These are phyloP conservation scores for Piedraia hortae DNA, from an alignment of 2,329 filamentous ascomycete genomes.

Conservation along the genomic window DNA sequence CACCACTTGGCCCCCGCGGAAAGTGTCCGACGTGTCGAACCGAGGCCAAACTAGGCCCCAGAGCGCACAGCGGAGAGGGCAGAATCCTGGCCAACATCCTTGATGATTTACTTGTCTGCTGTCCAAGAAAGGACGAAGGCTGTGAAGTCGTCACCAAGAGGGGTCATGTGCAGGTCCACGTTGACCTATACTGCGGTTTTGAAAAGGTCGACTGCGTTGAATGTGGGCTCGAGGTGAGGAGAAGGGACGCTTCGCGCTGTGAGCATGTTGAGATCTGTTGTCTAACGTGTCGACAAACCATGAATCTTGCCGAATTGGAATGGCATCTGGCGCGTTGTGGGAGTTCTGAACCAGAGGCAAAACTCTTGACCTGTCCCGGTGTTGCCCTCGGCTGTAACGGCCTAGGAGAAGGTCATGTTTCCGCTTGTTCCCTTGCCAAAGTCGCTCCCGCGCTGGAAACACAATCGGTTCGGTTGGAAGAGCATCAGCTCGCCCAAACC, in stretches of 20 bases:
- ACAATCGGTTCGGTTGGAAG: constrained; percentile 17
- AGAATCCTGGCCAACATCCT: constrained; percentile 32
- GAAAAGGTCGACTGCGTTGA: constrained; percentile 24
- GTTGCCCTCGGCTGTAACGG: constrained; percentile 17
- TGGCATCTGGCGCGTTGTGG: too few relatives aligned
- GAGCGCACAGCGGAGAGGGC: constrained; percentile 15
- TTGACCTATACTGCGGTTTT: constrained; percentile 31
- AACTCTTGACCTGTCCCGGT: constrained; percentile 18
- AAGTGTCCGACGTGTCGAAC: constrained; percentile 31
- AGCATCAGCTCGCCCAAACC: constrained; percentile 17
- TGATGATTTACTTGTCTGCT: constrained; percentile 31
- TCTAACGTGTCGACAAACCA: constrained; percentile 22
- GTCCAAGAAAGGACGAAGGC: constrained; percentile 26
- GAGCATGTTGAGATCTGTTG: constrained; percentile 26
- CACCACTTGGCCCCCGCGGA: constrained; percentile 9
- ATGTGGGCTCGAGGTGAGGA: constrained; percentile 25
- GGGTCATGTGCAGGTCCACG: constrained; percentile 29
- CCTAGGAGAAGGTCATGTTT: constrained; percentile 15
- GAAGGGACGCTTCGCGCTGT: constrained; percentile 27
- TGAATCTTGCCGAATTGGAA: constrained; percentile 28
- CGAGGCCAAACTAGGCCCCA: constrained; percentile 14
- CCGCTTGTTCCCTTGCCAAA: constrained; percentile 18
- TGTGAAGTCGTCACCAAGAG: constrained; percentile 27
- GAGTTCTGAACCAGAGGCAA: too few relatives aligned
- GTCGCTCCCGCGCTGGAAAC: constrained; percentile 19